Base-by-base conservation (phyloP, 148 eudicot species). In the Mesembryanthemum crystallinum region DNA sequence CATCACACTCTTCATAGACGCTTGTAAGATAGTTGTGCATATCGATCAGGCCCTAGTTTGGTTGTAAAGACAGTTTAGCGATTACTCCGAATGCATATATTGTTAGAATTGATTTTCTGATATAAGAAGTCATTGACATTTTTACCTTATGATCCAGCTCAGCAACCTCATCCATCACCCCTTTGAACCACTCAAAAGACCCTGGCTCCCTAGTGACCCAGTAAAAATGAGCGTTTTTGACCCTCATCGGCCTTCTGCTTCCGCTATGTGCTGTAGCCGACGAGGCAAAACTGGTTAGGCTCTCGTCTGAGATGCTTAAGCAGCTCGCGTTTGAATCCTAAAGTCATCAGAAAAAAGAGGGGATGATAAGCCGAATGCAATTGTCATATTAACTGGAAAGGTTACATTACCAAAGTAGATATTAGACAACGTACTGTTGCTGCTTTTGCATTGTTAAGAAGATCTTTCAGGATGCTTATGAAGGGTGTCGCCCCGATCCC, bases 401-500 rank as follows among this genome's bases (percentile, higher is more conserved):
- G 20, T 43, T 23, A 47, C 8, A 42, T 24, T 9, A 25, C 25
- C 27, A 7, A 57, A 5, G 58, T 23, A 57, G 61, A 12, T 20
- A 45, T 35, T 60, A 49, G 52, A 73, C 51, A 74, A 33, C 81
- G 18, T 86, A 90, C 97, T 75, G 76, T 63, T 73, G 85, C 92
- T 63, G 78, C 83, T 82, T 86, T 84, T 49, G 88, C 84, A 66
- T 84, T 87, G 85, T 92, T 92, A 58, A 92, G 58, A 66, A 96
- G 90, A 85, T 96, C 98, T 79, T 84, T 88, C 13, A 96, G 88
- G 70, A 96, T 89, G 79, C 98, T 92, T 76, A 95, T 84, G 76
- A 96, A 96, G 80, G 99, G 98, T 12, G 98, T 94, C 57, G 98
- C 98, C 79, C 98, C 98, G 27, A 94, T 94, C 71, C 98, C 98